These are phyloP conservation scores for Pichia sp. DNA, from an alignment of 1,139 yeast species.

Conservation along the genomic window DNA sequence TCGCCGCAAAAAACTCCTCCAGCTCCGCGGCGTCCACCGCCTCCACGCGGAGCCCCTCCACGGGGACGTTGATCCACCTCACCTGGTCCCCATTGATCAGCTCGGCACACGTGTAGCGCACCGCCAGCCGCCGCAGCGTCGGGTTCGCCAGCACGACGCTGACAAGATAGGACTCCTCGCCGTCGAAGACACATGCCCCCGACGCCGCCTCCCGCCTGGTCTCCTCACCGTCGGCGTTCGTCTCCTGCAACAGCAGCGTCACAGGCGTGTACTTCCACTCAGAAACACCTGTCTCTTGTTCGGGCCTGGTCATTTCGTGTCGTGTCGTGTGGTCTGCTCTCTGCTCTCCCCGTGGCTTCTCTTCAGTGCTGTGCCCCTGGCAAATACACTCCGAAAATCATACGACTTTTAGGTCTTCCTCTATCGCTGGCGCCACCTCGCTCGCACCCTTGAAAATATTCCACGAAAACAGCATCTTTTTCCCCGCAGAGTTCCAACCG, in stretches of 20 bases:
- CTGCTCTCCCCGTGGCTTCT: too few relatives aligned
- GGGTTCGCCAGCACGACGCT: constrained; percentile 5
- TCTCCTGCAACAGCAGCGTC: constrained; percentile 3
- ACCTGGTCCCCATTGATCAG: constrained; percentile 10
- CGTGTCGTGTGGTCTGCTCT: too few relatives aligned
- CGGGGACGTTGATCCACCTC: constrained; percentile 4
- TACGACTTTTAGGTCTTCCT: background rate
- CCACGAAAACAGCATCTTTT: background rate
- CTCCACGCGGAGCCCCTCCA: constrained; percentile 1
- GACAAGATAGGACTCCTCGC: constrained; percentile 3
- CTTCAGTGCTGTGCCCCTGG: too few relatives aligned
- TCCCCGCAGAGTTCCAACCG: background rate
- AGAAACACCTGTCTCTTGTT: too few relatives aligned
- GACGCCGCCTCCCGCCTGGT: constrained; percentile 4
- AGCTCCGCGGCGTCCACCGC: constrained; percentile 10
- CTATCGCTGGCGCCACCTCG: background rate
- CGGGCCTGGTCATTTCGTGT: too few relatives aligned
- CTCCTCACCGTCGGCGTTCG: background rate
- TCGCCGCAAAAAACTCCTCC: constrained; percentile 1
- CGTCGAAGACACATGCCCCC: constrained; percentile 5
- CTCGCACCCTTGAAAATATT: background rate
- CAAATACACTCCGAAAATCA: background rate
- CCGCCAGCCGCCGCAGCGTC: background rate
- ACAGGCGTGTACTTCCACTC: constrained; percentile 1
- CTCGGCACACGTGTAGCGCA: constrained; percentile 9